Evolutionary conservation across 345 rosid species (phyloP), one percentile per base, ranked within the genome.

Genomic region (Lumnitzera racemosa): DNA sequence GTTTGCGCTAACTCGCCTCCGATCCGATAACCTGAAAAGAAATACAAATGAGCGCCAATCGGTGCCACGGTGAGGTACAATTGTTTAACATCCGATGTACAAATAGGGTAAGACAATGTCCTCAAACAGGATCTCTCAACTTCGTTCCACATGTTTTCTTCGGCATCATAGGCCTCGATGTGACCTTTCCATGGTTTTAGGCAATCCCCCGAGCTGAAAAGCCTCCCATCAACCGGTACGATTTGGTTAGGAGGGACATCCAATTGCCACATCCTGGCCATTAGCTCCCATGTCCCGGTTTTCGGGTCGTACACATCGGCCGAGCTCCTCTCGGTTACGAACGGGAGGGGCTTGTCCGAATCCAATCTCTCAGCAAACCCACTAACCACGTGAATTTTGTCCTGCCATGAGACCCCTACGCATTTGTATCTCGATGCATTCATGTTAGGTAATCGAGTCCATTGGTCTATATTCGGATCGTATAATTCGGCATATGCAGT

Each of bases 161-260:
- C 57, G 8, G 74, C 81, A 24, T 82, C 81, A 4, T 77, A 79
- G 0, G 70, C 60, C 12, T 80, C 86, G 2, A 85, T 79, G 61
- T 72, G 83, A 13, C 88, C 86, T 67, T 85, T 85, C 84, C 91
- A 82, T 0, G 80, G 67, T 2, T 76, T 75, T 14, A 85, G 63
- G 61, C 86, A 82, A 23, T 85, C 91, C 0, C 86, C 88, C 0
- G 84, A 80, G 72, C 84, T 85, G n/a, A 76, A 79, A 3, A 82
- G 61, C 57, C 54, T 73, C 11, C 69, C 75, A 7, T 73, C 56
- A 15, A 79, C 55, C 0, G 48, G 74, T 2, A 79, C 84, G 13
- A 81, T 80, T 51, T 77, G 86, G 61, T 83, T 76, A 6, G 91
- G 88, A 13, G 86, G 91, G 0, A 80, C 71, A 15, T 85, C 88